Evolutionary conservation across 2,329 filamentous ascomycete genomes (phyloP).

Genomic region (Cladosporium sphaerospermum): DNA sequence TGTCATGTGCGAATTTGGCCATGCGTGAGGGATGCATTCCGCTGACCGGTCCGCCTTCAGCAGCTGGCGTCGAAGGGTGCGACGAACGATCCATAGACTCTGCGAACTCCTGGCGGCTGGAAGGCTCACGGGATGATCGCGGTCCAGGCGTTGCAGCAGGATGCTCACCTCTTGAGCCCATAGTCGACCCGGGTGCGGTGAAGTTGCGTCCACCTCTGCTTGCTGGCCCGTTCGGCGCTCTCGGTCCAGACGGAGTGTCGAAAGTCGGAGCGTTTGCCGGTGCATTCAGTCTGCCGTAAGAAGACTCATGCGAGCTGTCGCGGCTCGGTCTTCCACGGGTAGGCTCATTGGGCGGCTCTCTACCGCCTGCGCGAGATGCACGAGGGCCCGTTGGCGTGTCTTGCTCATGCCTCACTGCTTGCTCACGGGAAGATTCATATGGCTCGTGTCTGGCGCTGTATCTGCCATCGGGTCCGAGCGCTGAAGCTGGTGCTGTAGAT

Average conservation of each 20-base stretch:
- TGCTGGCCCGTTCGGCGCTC: conserved; percentile 36
- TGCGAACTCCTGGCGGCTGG: conserved; percentile 2
- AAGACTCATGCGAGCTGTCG: conserved; percentile 40
- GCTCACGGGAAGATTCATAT: conserved; percentile 18
- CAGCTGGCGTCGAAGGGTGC: conserved; percentile 22
- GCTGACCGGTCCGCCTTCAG: conserved; percentile 17
- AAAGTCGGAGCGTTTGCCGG: conserved; percentile 12
- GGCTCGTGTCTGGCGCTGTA: conserved; percentile 28
- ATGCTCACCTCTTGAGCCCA: conserved; percentile 15
- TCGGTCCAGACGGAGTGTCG: conserved; percentile 47
- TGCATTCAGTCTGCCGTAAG: conserved; percentile 44
- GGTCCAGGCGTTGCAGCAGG: conserved; percentile 22
- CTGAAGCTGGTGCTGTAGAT: conserved; percentile 23
- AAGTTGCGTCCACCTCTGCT: conserved; percentile 36
- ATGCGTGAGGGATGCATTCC: conserved; percentile 28
- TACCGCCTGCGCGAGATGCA: conserved; percentile 32
- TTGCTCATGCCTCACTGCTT: conserved; percentile 18
- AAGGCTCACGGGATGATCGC: neutral
- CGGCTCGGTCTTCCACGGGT: conserved; percentile 28
- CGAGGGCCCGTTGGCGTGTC: conserved; percentile 49
- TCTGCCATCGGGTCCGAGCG: conserved; percentile 21
- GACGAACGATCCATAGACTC: conserved; percentile 12
- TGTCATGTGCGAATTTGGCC: conserved; percentile 17
- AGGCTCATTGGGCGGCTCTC: conserved; percentile 37
- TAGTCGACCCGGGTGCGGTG: conserved; percentile 27